Evolutionary conservation across 1,284 basidiomycete species (phyloP).

Genomic region (Phylloboletellus chloephorus): DNA sequence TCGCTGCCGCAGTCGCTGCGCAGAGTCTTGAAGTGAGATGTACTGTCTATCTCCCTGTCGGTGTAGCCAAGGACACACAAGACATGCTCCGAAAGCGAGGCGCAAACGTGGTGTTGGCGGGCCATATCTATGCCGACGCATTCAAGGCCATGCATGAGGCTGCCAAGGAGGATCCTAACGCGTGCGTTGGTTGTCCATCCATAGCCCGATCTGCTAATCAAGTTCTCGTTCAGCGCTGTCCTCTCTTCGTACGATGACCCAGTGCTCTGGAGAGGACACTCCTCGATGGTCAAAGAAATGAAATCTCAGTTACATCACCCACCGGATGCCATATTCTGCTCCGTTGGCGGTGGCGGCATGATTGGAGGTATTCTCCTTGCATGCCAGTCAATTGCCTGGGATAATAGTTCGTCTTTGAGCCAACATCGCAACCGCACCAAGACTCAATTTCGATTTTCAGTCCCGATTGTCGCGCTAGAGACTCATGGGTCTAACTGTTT

Average conservation of each 20-base stretch:
- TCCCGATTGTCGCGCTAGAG: conserved; percentile 60
- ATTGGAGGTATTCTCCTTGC: conserved; percentile 64
- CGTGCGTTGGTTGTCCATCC: conserved; percentile 40
- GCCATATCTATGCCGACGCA: conserved; percentile 54
- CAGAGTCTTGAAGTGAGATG: conserved; percentile 50
- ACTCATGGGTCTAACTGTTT: conserved; percentile 70
- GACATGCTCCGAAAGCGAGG: conserved; percentile 46
- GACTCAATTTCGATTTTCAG: conserved; percentile 32
- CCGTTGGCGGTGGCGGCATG: conserved; percentile 69
- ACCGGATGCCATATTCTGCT: conserved; percentile 71
- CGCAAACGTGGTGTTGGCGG: conserved; percentile 51
- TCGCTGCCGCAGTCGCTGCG: conserved; percentile 63
- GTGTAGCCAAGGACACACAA: conserved; percentile 44
- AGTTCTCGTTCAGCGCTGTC: conserved; percentile 43
- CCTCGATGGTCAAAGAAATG: conserved; percentile 64
- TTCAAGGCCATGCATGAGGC: conserved; percentile 43
- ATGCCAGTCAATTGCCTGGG: conserved; percentile 57
- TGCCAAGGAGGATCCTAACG: conserved; percentile 41
- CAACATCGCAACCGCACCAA: conserved; percentile 2
- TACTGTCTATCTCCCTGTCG: conserved; percentile 60
- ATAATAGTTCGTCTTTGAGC: conserved; percentile 44
- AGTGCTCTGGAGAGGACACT: conserved; percentile 66
- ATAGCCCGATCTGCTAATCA: neutral
- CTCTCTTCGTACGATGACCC: conserved; percentile 67
- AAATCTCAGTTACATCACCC: conserved; percentile 45